Conservation (phyloP, 192 early-diverging fungal genomes). For the Oehlia diaphana region DNA sequence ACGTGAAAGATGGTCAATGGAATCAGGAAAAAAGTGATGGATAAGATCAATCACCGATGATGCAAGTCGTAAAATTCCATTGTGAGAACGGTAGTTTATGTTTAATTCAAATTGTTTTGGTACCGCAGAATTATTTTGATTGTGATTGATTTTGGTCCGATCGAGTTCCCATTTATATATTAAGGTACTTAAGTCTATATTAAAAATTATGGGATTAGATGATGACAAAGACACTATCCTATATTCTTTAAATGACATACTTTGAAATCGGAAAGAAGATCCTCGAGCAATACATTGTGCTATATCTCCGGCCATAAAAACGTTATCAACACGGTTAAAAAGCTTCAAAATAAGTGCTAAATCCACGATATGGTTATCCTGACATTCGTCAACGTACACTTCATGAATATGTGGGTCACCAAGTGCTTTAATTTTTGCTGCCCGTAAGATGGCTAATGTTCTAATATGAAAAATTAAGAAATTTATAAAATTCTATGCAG, state of each 20-base stretch:
- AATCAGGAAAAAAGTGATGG: slow-evolving; percentile 4
- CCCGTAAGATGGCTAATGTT: slow-evolving; percentile 15
- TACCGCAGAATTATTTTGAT: no score
- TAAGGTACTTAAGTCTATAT: slow-evolving; percentile 13
- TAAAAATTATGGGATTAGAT: neutral
- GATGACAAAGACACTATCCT: neutral
- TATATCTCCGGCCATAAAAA: slow-evolving; percentile 25
- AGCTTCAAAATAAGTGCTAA: slow-evolving; percentile 18
- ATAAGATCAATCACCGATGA: slow-evolving; percentile 19
- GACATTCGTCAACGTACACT: slow-evolving; percentile 29
- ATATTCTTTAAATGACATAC: slow-evolving; percentile 13
- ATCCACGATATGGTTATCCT: slow-evolving; percentile 19
- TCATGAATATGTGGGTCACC: slow-evolving; percentile 21
- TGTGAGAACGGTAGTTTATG: slow-evolving; percentile 22
- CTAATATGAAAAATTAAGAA: neutral
- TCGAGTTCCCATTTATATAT: slow-evolving; percentile 22
- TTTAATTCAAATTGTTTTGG: slow-evolving; percentile 18
- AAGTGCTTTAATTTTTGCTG: slow-evolving; percentile 14
- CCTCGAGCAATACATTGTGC: slow-evolving; percentile 23
- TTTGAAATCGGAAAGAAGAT: slow-evolving; percentile 27
- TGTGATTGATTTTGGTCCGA: neutral
- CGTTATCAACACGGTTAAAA: slow-evolving; percentile 1
- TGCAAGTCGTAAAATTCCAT: slow-evolving; percentile 18
- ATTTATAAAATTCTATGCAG: neutral
- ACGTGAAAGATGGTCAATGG: neutral